Conservation (phyloP, 1,284 basidiomycete genomes). For the Inonotus obliquus region DNA sequence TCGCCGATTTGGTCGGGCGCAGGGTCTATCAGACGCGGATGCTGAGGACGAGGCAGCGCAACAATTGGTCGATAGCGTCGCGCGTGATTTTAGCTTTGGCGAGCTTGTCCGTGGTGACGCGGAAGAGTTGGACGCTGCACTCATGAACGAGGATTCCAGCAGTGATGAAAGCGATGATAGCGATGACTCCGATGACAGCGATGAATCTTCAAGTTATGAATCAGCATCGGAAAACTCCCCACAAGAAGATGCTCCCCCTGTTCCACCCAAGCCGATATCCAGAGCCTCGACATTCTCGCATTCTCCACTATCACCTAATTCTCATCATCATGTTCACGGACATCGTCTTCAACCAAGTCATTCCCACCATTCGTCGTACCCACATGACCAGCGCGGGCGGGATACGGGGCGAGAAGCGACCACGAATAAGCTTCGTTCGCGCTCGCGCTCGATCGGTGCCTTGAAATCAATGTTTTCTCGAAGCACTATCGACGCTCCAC, state of each 20-base stretch:
- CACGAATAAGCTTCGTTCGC: conserved; percentile 16
- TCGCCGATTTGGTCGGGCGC: conserved; percentile 66
- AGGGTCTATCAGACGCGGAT: conserved; percentile 43
- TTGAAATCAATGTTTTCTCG: conserved; percentile 13
- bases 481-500: conserved; percentile 25
- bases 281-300: conserved; percentile 22
- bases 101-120: conserved; percentile 75
- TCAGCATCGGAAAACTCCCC: conserved; percentile 27
- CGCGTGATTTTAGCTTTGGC: conserved; percentile 75
- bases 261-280: conserved; percentile 22
- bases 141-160: conserved; percentile 48
- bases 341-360: neutral
- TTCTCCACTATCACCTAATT: neutral
- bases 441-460: conserved; percentile 11
- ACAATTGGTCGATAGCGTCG: conserved; percentile 72
- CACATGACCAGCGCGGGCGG: conserved; percentile 5
- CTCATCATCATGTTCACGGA: neutral
- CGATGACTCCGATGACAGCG: conserved; percentile 26
- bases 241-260: conserved; percentile 24
- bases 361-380: neutral
- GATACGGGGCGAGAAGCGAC: conserved; percentile 11
- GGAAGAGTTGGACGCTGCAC: conserved; percentile 72
- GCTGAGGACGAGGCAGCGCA: conserved; percentile 77
- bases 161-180: conserved; percentile 35
- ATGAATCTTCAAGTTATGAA: conserved; percentile 24